A percentile compares a stretch with the other conserved stretches of the same genome.
phyloP scores from a whole-genome alignment of 1,284 basidiomycete species.

The Cystobasidium sp. region DNA sequence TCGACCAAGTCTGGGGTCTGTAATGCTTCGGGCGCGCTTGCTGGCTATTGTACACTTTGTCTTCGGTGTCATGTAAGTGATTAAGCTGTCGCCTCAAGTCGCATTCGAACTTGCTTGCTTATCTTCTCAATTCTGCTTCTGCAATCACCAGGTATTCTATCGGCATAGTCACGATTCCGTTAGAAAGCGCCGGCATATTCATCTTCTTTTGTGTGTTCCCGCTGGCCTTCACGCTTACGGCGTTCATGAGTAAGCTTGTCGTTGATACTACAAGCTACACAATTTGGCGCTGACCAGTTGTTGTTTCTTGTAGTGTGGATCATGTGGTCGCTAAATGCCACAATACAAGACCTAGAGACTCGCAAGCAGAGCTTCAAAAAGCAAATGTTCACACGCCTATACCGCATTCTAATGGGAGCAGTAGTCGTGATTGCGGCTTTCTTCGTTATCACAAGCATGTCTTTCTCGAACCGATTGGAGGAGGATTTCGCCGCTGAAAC shows the following conservation, averaged over 20 bases:
- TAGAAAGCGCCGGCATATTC: constrained; percentile 65
- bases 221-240: constrained; percentile 87
- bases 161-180: constrained; percentile 85
- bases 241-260: constrained; percentile 74
- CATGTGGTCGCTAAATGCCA: constrained; percentile 58
- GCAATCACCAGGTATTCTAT: constrained; percentile 72
- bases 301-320: constrained; percentile 29
- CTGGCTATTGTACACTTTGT: constrained; percentile 84
- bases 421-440: constrained; percentile 83
- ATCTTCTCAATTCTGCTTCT: neutral
- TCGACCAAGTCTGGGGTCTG: constrained; percentile 68
- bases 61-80: constrained; percentile 75
- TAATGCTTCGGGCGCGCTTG: constrained; percentile 76
- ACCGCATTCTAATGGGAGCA: constrained; percentile 82
- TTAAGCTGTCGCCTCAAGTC: neutral
- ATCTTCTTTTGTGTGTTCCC: constrained; percentile 71
- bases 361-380: constrained; percentile 84
- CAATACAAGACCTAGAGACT: constrained; percentile 78
- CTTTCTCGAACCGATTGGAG: constrained; percentile 84
- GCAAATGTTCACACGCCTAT: constrained; percentile 64
- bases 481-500: constrained; percentile 92
- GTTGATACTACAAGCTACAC: no score
- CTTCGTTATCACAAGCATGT: constrained; percentile 85
- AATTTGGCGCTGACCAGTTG: no score
- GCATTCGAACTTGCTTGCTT: neutral